phyloP scores from a whole-genome alignment of 2,329 filamentous ascomycete genomes.

The Xenosphaeropsis pyriputrescens region DNA sequence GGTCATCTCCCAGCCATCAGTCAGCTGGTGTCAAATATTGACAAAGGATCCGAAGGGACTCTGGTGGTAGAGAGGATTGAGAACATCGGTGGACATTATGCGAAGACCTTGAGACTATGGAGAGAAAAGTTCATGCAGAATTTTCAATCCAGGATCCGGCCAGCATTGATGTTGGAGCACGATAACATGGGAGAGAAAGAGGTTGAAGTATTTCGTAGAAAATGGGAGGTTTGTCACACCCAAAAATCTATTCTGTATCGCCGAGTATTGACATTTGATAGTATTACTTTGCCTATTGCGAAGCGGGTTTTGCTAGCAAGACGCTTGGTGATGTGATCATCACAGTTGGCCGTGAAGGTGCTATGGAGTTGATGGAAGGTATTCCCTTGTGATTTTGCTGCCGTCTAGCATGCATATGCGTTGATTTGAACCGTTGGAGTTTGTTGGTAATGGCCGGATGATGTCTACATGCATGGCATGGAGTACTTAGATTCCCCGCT shows the following conservation, averaged over 20 bases:
- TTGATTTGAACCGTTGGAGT: conserved; percentile 3
- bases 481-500: background rate
- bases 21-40: conserved; percentile 43
- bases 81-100: conserved; percentile 63
- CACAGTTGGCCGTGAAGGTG: conserved; percentile 50
- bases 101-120: conserved; percentile 55
- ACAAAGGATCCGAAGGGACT: conserved; percentile 40
- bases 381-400: conserved; percentile 38
- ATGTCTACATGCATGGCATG: conserved; percentile 3
- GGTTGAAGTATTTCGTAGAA: conserved; percentile 51
- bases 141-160: conserved; percentile 44
- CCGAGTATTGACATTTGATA: conserved; percentile 13
- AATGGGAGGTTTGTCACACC: conserved; percentile 42
- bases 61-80: conserved; percentile 53
- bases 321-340: conserved; percentile 61
- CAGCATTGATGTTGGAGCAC: conserved; percentile 43
- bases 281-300: conserved; percentile 66
- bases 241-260: background rate
- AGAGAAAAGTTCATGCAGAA: conserved; percentile 47
- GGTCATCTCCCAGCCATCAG: conserved; percentile 50
- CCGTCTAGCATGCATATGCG: conserved; percentile 1
- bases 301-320: conserved; percentile 59
- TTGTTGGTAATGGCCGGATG: background rate
- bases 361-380: conserved; percentile 53
- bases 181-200: conserved; percentile 42